Base-by-base conservation (phyloP, 192 early-diverging fungal genomes). In the Linnemannia hyalina region DNA sequence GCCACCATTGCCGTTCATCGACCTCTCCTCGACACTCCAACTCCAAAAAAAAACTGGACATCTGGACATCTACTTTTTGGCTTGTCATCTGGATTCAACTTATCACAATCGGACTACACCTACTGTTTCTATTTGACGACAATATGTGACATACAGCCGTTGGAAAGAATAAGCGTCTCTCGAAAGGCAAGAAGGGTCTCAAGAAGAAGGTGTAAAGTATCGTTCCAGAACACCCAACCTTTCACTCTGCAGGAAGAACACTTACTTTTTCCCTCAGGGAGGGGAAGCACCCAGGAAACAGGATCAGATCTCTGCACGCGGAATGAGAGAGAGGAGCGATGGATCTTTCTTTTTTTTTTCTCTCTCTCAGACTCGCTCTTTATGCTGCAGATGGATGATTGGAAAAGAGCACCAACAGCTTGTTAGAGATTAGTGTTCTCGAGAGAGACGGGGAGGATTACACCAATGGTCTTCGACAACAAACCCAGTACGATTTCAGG, bases 101-200 rank as follows among this genome's bases (percentile, higher is more conserved):
- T 54, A 40, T 40, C 32, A 26, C 38, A 18, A 46, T 70, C 38
- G 69, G 69, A 38, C 40, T 52, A 20, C 60, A 69, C 13, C 32
- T 1, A 65, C 29, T 46, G 3, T 46, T 46, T 46, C 40, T 8
- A 35, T 15, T 47, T 44, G 54, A 40, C 36, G 29, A 40, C 36
- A 52, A n/a, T 55, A 38, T 41, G 23, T 4, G 71, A 87, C 65
- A 63, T 89, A n/a, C 91, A 91, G 94, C 95, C 85, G 93, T 96
- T 88, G 95, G 95, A 89, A 96, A 96, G 93, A 96, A 96, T 90
- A 96, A 96, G 95, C 96, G 97, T 91, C 93, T 98, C 83, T 97
- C 96, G 88, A 98, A 98, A 93, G 97, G 97, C 88, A 98, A 98
- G 93, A 98, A 98, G 96, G 97, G 97, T 85, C 92, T 97, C 86